phyloP scores from a whole-genome alignment of 148 eudicot species.

The Pharnaceum exiguum region DNA sequence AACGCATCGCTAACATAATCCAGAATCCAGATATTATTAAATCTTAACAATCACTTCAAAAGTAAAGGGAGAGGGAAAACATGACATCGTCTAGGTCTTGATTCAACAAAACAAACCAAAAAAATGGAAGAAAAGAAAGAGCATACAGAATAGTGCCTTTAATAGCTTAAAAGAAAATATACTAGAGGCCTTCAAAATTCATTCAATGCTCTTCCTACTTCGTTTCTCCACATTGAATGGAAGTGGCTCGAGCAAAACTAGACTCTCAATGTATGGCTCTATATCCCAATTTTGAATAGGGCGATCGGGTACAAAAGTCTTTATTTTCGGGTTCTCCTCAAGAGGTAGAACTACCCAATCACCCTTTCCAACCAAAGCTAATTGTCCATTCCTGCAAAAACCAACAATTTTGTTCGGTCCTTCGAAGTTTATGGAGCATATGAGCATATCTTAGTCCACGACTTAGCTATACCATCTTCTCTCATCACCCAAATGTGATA shows the following conservation, averaged over 20 bases:
- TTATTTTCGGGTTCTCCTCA: not conserved
- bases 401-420: not conserved
- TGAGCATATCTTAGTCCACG: slow-evolving; percentile 6
- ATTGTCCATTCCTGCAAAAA: slow-evolving; percentile 2
- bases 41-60: too few species aligned
- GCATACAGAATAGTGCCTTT: too few species aligned
- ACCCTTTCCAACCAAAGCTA: slow-evolving; percentile 1
- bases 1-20: too few species aligned
- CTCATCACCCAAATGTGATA: slow-evolving; percentile 8
- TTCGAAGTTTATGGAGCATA: not conserved
- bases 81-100: too few species aligned
- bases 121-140: too few species aligned
- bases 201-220: not conserved
- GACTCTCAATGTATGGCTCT: slow-evolving; percentile 5
- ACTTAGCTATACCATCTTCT: not conserved
- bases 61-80: too few species aligned
- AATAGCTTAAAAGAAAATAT: too few species aligned
- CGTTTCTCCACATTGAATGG: not conserved
- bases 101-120: too few species aligned
- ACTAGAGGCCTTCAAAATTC: too few species aligned
- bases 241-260: not conserved
- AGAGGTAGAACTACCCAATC: not conserved
- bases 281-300: not conserved
- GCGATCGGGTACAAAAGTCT: not conserved
- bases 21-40: too few species aligned